Evolutionary conservation across 345 rosid species (phyloP), one percentile per base, ranked within the genome.

Genomic region (Aquilaria sinensis): DNA sequence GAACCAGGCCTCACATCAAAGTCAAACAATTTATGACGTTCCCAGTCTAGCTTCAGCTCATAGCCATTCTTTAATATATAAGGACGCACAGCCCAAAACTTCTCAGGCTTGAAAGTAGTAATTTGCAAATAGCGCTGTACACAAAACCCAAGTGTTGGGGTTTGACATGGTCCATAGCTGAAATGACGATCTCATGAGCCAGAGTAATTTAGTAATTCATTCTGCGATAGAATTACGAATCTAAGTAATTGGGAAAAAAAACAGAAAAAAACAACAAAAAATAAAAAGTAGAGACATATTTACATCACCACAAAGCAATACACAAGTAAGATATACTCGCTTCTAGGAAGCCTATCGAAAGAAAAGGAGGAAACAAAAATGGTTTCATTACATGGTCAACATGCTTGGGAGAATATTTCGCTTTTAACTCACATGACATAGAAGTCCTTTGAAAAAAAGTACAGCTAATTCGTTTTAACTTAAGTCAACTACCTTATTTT

Each of bases 101-200:
- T 84, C 75, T 90, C 98, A 52, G 96, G 84, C 80, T 85, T 90
- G 72, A 88, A 93, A 66, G 94, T 86, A 51, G 81, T 88, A 71
- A 93, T 88, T 73, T 93, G 96, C 80, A 90, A 73, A 80, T 90
- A 81, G 6, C 96, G 87, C 70, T 88, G 96, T 53, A 93, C 98
- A 62, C 98, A 90, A 61, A 90, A 93, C 68, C 98, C 98, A 65
- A 93, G 98, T 12, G 97, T 93, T 58, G 94, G 98, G 67, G 96
- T 90, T 79, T 93, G 98, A 70, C 96, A 88, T 56, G 98, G 98
- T 46, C 98, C 97, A 66, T 93, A 90, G 41, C 98, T 92, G 92
- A 66, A 80, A 85, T 29, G 78, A 71, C 65, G 53, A 77, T 52
- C 57, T 57, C 49, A 30, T 31, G 52, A 57, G 63, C 57, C 57